Percentiles rank a stretch among this genome's conserved stretches.
phyloP scores from a whole-genome alignment of 2,329 filamentous ascomycete species.

The Stylonectria norvegica region DNA sequence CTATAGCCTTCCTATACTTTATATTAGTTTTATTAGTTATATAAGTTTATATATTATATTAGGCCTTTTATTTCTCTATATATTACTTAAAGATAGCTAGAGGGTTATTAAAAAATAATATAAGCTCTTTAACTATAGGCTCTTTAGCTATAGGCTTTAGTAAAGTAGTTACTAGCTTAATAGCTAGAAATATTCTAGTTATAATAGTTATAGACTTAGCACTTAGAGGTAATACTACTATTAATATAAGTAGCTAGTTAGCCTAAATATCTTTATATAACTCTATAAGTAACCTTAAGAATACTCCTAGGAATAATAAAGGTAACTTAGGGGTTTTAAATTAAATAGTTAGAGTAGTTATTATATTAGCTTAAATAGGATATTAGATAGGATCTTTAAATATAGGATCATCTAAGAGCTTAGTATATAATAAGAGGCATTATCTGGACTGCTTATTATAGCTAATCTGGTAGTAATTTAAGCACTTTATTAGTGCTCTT shows the following conservation, averaged over 20 bases:
- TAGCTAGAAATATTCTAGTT: not conserved
- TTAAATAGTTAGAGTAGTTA: no score
- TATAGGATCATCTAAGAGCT: constrained; percentile 3
- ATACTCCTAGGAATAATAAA: no score
- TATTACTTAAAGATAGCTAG: not conserved
- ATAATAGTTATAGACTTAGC: not conserved
- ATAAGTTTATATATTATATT: not conserved
- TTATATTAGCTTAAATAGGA: no score
- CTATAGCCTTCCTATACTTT: no score
- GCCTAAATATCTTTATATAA: no score
- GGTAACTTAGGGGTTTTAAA: no score
- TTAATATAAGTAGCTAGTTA: no score
- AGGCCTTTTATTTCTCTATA: not conserved
- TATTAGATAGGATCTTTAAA: no score
- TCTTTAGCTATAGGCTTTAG: no score
- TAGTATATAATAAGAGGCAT: constrained; percentile 10
- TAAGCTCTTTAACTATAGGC: not conserved
- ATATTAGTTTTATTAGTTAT: not conserved
- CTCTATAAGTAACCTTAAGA: no score
- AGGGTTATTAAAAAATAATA: not conserved
- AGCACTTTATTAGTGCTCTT: not conserved
- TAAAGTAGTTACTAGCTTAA: not conserved
- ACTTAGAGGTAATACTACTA: no score
- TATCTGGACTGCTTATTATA: constrained; percentile 10
- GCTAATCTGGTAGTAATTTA: not conserved